A percentile compares a stretch with the other conserved stretches of the same genome.
phyloP scores from a whole-genome alignment of 106 monocot genomes.

The Cymbidium sinense region DNA sequence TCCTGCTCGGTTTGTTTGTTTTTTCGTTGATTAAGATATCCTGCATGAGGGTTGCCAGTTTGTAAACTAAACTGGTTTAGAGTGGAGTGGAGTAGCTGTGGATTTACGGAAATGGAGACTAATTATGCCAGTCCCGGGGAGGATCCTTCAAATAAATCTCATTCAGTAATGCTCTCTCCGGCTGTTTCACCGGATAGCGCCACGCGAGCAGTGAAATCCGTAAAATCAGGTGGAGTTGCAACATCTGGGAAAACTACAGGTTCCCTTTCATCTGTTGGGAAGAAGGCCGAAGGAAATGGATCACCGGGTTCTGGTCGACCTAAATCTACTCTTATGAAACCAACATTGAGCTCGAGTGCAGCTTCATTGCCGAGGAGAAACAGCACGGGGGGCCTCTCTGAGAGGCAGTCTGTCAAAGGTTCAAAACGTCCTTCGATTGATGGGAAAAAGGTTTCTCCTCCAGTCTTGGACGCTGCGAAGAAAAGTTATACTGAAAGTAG shows the following conservation, averaged over 20 bases:
- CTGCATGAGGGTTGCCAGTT: neutral
- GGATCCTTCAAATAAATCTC: neutral
- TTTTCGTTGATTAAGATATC: neutral
- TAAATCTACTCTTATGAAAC: slow-evolving; percentile 26
- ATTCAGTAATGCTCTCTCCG: slow-evolving; percentile 10
- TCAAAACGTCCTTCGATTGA: slow-evolving; percentile 18
- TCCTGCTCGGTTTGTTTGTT: neutral
- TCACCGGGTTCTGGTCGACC: slow-evolving; percentile 18
- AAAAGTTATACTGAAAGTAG: slow-evolving; percentile 23
- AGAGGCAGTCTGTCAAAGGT: slow-evolving; percentile 11
- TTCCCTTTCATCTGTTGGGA: slow-evolving; percentile 19
- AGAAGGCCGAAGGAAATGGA: slow-evolving; percentile 6
- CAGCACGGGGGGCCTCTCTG: slow-evolving; percentile 39
- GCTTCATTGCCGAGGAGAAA: slow-evolving; percentile 47
- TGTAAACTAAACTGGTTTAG: neutral
- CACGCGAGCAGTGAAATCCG: slow-evolving; percentile 15
- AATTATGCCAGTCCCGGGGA: slow-evolving; percentile 11
- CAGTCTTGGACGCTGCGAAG: slow-evolving; percentile 28
- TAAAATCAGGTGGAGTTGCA: slow-evolving; percentile 19
- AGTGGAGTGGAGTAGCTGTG: neutral
- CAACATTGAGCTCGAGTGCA: slow-evolving; percentile 17
- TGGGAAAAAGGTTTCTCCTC: slow-evolving; percentile 25
- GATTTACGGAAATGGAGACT: slow-evolving; percentile 31
- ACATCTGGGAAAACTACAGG: slow-evolving; percentile 7
- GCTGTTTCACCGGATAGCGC: slow-evolving; percentile 16